Base-by-base conservation (phyloP, 2,329 filamentous ascomycete genomes). In the Gnomoniopsis sp. region DNA sequence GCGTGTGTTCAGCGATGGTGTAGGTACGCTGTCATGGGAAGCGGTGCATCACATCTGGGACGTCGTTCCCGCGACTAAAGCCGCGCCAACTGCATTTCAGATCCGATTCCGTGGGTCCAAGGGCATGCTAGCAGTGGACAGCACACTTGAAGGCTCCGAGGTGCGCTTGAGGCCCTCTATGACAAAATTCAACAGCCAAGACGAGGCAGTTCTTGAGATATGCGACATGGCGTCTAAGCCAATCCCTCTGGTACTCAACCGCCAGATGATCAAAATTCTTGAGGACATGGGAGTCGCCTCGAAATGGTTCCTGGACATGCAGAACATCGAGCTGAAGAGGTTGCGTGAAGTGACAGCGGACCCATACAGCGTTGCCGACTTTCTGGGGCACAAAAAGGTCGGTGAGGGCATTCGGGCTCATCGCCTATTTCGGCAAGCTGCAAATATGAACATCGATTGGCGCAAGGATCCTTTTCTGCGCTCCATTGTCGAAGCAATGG, bases 201-300 rank as follows among this genome's bases (percentile, higher is more conserved):
- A 82, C 43, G 74, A 69, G 2, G 69, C 69, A 4, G 80, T 88
- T 53, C 76, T 93, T 1, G 89, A 88, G 60, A 90, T 92, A 48
- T 93, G 89, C 66, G 88, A 88, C 49, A 80, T 84, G 46, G 86
- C 85, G 0, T 85, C 84, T 41, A 84, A 80, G 53, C 87, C 89
- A 0, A 79, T 93, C 7, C 83, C 83, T 0, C 78, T 93, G 64
- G 83, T 86, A 19, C 79, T 96, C 1, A 96, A 96, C 66, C 85
- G 88, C 1, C 90, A 90, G 64, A 78, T 93, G 61, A 91, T 96
- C 73, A 96, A 96, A 69, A 91, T 96, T 6, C 71, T 96, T 1
- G 91, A 96, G 67, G 91, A 96, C 64, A 85, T 93, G 70, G 80
- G 81, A 0, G 85, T 89, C 0, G 68, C 77, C 0, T 67, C 74